Conservation (phyloP, 176 grass and related monocot genomes). For the Lolium multiflorum region DNA sequence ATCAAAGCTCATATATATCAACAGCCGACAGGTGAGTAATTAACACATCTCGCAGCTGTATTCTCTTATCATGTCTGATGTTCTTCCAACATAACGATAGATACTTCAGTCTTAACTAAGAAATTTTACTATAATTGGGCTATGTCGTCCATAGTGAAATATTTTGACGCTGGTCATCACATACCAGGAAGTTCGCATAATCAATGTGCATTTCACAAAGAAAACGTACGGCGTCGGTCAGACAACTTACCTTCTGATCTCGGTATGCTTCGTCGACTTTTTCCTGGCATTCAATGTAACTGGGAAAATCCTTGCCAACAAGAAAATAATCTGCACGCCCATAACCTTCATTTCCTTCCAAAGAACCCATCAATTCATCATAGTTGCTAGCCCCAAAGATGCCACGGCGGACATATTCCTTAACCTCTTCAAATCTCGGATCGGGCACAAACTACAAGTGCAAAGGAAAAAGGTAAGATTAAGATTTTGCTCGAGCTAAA, state of each 20-base stretch:
- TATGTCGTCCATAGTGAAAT: not conserved
- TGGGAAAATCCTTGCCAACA: conserved; percentile 98
- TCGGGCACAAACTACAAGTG: conserved; percentile 86
- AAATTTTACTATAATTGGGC: not conserved
- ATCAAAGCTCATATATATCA: conserved; percentile 37
- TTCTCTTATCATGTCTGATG: not conserved
- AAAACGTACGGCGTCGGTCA: conserved; percentile 17
- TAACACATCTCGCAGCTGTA: not conserved
- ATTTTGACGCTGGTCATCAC: not conserved
- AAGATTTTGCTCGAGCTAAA: conserved; percentile 8
- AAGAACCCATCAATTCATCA: conserved; percentile 93
- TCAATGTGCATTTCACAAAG: not conserved
- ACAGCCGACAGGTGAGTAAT: not conserved
- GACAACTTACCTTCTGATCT: conserved; percentile 74
- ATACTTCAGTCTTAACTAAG: conserved; percentile 12
- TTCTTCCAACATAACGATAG: not conserved
- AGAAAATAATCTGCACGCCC: conserved; percentile 98
- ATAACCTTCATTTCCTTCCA: conserved; percentile 97
- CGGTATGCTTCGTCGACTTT: conserved; percentile 88
- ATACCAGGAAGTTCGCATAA: conserved; percentile 8
- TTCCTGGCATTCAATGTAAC: conserved; percentile 95
- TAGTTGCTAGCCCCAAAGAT: conserved; percentile 76
- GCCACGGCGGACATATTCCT: conserved; percentile 82
- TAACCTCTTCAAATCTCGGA: conserved; percentile 95
- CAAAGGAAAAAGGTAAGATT: conserved; percentile 12